Conservation (phyloP, 306 rosid species). For the Phaseolus lunatus region DNA sequence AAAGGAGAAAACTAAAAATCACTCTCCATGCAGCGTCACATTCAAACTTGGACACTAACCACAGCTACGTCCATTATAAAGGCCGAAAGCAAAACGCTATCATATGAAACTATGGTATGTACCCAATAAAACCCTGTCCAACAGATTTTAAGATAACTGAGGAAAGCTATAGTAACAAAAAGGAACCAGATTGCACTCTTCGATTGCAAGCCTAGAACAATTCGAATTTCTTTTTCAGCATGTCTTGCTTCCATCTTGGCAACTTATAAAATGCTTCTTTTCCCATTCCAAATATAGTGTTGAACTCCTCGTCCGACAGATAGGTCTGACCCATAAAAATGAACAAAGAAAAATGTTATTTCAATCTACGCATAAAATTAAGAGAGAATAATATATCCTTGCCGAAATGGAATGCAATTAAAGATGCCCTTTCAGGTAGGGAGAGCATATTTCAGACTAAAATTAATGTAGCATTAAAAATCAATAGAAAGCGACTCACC, state of each 20-base stretch:
- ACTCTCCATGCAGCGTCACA: slow-evolving; percentile 73
- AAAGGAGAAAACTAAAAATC: slow-evolving; percentile 50
- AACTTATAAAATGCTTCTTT: slow-evolving; percentile 80
- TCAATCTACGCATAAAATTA: slow-evolving; percentile 26
- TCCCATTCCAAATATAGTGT: slow-evolving; percentile 65
- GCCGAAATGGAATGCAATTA: not conserved
- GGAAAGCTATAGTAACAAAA: slow-evolving; percentile 44
- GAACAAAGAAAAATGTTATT: slow-evolving; percentile 26
- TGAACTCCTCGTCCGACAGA: slow-evolving; percentile 83
- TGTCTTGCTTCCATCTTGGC: slow-evolving; percentile 95
- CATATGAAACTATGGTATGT: slow-evolving; percentile 49
- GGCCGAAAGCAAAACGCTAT: slow-evolving; percentile 50
- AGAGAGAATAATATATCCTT: too few species aligned
- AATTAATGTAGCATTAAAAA: not conserved
- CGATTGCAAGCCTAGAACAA: slow-evolving; percentile 63
- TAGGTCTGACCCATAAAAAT: slow-evolving; percentile 63
- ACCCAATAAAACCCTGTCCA: slow-evolving; percentile 53
- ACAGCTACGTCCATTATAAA: slow-evolving; percentile 52
- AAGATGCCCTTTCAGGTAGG: not conserved
- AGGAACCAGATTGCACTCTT: slow-evolving; percentile 40
- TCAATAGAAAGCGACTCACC: slow-evolving; percentile 57
- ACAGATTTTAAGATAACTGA: slow-evolving; percentile 53
- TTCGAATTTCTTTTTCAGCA: slow-evolving; percentile 84
- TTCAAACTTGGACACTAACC: slow-evolving; percentile 58
- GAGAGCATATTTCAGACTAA: not conserved